These are phyloP conservation scores for Termitomyces sp. DNA, from an alignment of 768 basidiomycete genomes.

Conservation along the genomic window DNA sequence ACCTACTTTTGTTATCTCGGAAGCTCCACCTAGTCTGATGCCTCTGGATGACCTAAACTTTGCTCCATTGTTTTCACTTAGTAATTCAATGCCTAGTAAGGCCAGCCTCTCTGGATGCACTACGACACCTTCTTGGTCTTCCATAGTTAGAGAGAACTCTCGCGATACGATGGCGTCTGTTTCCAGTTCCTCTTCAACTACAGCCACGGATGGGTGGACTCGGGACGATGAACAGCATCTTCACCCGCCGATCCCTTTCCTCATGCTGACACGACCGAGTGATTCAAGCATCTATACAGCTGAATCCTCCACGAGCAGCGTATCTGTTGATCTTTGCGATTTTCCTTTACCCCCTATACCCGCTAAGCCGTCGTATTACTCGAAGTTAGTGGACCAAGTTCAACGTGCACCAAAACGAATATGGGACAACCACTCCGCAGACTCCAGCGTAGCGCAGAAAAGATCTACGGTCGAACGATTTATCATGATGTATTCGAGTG, in stretches of 20 bases:
- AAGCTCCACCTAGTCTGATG: slow-evolving; percentile 11
- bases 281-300: slow-evolving; percentile 27
- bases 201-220: slow-evolving; percentile 13
- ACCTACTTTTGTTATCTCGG: slow-evolving; percentile 21
- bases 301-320: slow-evolving; percentile 32
- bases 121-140: slow-evolving; percentile 13
- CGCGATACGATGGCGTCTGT: slow-evolving; percentile 13
- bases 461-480: slow-evolving; percentile 20
- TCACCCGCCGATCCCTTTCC: slow-evolving; percentile 18
- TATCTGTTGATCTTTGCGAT: slow-evolving; percentile 39
- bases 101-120: neutral
- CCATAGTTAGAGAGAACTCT: slow-evolving; percentile 14
- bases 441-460: slow-evolving; percentile 13
- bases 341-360: slow-evolving; percentile 42
- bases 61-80: slow-evolving; percentile 5
- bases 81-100: slow-evolving; percentile 3
- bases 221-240: slow-evolving; percentile 8
- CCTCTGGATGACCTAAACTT: slow-evolving; percentile 5
- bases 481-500: slow-evolving; percentile 19
- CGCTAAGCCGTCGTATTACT: slow-evolving; percentile 15
- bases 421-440: slow-evolving; percentile 14
- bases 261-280: slow-evolving; percentile 35
- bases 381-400: slow-evolving; percentile 15
- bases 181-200: slow-evolving; percentile 9
- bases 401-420: slow-evolving; percentile 11